phyloP scores from a whole-genome alignment of 768 basidiomycete species.

The Podaxis sp. region DNA sequence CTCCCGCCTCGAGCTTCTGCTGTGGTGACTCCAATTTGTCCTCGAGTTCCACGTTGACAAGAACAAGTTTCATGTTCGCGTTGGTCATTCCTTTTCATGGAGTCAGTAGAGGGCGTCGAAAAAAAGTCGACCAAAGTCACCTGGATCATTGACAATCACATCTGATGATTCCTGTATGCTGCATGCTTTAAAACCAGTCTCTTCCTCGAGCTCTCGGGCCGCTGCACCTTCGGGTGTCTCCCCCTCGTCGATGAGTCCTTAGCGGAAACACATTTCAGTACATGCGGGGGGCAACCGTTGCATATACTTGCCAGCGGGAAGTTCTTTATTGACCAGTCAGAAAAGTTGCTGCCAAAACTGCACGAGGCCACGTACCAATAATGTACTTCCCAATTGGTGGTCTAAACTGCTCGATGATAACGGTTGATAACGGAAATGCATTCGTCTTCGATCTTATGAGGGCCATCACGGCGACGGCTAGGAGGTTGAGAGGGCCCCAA shows the following conservation, averaged over 20 bases:
- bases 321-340: constrained; percentile 25
- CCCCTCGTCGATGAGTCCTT: constrained; percentile 81
- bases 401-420: constrained; percentile 90
- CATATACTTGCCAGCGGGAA: constrained; percentile 34
- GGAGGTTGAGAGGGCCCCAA: background rate
- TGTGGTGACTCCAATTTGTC: constrained; percentile 66
- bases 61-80: constrained; percentile 88
- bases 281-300: background rate
- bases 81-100: constrained; percentile 78
- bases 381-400: constrained; percentile 80
- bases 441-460: constrained; percentile 74
- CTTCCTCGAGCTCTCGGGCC: constrained; percentile 87
- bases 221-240: constrained; percentile 83
- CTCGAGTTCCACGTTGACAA: constrained; percentile 67
- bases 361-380: constrained; percentile 48
- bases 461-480: constrained; percentile 85
- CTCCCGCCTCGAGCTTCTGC: constrained; percentile 82
- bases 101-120: background rate
- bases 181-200: constrained; percentile 82
- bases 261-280: background rate
- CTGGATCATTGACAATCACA: constrained; percentile 69
- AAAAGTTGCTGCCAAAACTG: background rate
- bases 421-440: constrained; percentile 72
- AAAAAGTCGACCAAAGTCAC: constrained; percentile 32
- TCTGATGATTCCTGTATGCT: constrained; percentile 63